phyloP scores from a whole-genome alignment of 352 stramenopile genomes.

The Phytophthora meadii region DNA sequence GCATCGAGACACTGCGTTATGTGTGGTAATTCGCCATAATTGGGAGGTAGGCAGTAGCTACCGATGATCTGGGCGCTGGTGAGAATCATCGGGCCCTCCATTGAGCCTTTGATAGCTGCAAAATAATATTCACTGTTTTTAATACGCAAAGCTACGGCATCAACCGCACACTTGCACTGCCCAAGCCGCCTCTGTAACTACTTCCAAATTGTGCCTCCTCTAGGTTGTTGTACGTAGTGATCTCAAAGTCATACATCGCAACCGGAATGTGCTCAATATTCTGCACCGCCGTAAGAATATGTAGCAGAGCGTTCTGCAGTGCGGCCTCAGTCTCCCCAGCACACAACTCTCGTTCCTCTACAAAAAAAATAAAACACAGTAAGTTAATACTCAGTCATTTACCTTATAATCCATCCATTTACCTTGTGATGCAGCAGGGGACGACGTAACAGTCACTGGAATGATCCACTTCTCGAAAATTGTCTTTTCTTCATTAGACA shows the following conservation, averaged over 20 bases:
- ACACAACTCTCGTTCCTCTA: slow-evolving; percentile 55
- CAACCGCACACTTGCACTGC: slow-evolving; percentile 49
- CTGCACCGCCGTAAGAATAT: slow-evolving; percentile 80
- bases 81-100: no score
- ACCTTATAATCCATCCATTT: neutral
- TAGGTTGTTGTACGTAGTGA: slow-evolving; percentile 56
- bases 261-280: slow-evolving; percentile 81
- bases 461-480: slow-evolving; percentile 89
- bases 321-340: slow-evolving; percentile 66
- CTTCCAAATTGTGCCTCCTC: slow-evolving; percentile 56
- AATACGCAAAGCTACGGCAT: slow-evolving; percentile 37
- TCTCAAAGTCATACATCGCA: slow-evolving; percentile 89
- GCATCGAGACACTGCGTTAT: no score
- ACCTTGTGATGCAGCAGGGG: slow-evolving; percentile 53
- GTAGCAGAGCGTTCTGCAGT: slow-evolving; percentile 73
- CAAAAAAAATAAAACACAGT: slow-evolving; percentile 10
- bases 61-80: no score
- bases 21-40: no score
- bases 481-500: slow-evolving; percentile 88
- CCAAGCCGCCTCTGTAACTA: slow-evolving; percentile 42
- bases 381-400: neutral
- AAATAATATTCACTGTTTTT: neutral
- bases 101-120: no score
- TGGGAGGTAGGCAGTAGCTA: no score
- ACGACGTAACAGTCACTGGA: slow-evolving; percentile 64